Conservation (phyloP, 2,329 filamentous ascomycete species). For the Pseudogymnoascus sp. region DNA sequence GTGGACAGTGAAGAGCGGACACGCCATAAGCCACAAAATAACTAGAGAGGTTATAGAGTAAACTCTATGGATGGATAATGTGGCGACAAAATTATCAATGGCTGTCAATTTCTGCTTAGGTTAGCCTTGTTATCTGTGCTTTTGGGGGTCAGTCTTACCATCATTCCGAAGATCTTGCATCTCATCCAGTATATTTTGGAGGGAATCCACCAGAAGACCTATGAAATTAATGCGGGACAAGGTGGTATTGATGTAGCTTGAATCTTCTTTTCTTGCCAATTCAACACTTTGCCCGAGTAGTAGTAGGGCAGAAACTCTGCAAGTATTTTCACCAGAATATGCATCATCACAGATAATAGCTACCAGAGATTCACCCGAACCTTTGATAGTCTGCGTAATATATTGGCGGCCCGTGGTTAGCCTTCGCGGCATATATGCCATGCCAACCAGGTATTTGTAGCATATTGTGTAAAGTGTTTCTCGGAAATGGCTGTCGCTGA, state of each 20-base stretch:
- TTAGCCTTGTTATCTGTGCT: not conserved
- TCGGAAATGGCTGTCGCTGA: constrained; percentile 62
- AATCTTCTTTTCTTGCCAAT: constrained; percentile 63
- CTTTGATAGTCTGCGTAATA: constrained; percentile 62
- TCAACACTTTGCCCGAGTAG: constrained; percentile 72
- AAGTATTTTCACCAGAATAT: constrained; percentile 70
- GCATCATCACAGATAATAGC: constrained; percentile 90
- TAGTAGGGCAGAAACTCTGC: constrained; percentile 77
- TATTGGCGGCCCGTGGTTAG: constrained; percentile 39
- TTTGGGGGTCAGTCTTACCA: constrained; percentile 36
- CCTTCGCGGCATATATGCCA: constrained; percentile 46
- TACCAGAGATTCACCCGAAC: constrained; percentile 72
- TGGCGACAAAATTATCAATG: no score
- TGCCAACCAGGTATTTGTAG: constrained; percentile 72
- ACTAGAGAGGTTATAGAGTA: no score
- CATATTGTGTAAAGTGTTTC: constrained; percentile 87
- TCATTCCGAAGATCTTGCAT: constrained; percentile 49
- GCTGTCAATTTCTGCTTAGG: constrained; percentile 28
- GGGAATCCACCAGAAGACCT: constrained; percentile 78
- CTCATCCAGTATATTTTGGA: constrained; percentile 69
- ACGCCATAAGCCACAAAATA: no score
- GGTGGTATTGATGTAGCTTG: constrained; percentile 66
- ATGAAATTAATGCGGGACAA: constrained; percentile 86
- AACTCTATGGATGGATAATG: no score
- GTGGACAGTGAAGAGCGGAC: no score